Evolutionary conservation across 2,329 filamentous ascomycete genomes (phyloP).

Genomic region (Thielaviopsis euricoi): DNA sequence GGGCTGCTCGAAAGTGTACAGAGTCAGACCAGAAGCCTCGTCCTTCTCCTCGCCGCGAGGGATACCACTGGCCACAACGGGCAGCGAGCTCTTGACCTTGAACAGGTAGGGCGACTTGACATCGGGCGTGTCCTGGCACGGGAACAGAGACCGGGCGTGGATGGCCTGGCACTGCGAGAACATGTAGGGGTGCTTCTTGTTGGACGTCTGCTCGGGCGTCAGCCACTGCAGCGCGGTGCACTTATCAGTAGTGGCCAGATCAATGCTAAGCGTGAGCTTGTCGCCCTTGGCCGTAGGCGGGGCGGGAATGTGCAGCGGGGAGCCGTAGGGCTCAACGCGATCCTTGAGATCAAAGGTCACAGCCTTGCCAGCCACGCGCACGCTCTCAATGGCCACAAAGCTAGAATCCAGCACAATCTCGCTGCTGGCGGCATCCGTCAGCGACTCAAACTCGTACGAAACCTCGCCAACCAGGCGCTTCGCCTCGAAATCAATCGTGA

Average conservation of each 20-base stretch:
- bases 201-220: conserved; percentile 80
- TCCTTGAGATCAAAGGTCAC: conserved; percentile 54
- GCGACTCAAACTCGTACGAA: conserved; percentile 56
- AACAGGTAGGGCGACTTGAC: conserved; percentile 93
- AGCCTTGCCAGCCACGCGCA: conserved; percentile 50
- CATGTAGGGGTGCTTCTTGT: conserved; percentile 93
- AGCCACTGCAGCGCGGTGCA: conserved; percentile 95
- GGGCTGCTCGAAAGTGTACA: conserved; percentile 77
- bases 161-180: conserved; percentile 98
- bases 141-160: conserved; percentile 83
- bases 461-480: conserved; percentile 66
- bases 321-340: conserved; percentile 57
- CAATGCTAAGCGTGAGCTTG: conserved; percentile 43
- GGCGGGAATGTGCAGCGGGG: conserved; percentile 49
- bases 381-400: conserved; percentile 54
- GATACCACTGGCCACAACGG: conserved; percentile 83
- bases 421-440: conserved; percentile 54
- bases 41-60: conserved; percentile 28
- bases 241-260: conserved; percentile 64
- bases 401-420: conserved; percentile 84
- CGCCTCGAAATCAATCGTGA: conserved; percentile 69
- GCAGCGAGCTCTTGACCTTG: conserved; percentile 68
- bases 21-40: conserved; percentile 36
- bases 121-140: conserved; percentile 93
- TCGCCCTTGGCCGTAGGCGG: conserved; percentile 34